A percentile compares a stretch with the other conserved stretches of the same genome.
phyloP scores from a whole-genome alignment of 352 stramenopile genomes.

The Phytopythium cucurbitacearum region DNA sequence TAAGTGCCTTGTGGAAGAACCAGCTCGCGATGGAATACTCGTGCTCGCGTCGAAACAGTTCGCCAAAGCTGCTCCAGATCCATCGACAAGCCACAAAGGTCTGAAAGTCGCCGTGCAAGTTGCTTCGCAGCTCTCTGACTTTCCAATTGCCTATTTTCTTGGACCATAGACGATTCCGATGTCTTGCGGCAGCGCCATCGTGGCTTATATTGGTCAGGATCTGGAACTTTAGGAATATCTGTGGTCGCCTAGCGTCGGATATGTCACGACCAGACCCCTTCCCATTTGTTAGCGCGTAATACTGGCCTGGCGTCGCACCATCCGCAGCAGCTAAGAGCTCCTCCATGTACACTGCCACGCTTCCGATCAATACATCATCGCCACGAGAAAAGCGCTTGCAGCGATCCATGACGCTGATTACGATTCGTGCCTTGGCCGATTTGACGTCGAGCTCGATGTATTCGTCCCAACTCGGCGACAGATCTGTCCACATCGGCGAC shows the following conservation, averaged over 20 bases:
- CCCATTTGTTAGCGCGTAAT: conserved; percentile 11
- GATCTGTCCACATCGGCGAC: conserved; percentile 46
- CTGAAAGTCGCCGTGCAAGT: conserved; percentile 51
- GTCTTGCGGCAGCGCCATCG: neutral
- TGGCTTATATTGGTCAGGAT: conserved; percentile 15
- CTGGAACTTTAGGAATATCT: conserved; percentile 29
- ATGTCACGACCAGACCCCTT: neutral
- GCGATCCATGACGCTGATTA: conserved; percentile 42
- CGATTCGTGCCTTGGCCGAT: conserved; percentile 30
- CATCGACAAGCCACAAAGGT: conserved; percentile 38
- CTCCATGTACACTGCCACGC: conserved; percentile 31
- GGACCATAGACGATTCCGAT: conserved; percentile 12
- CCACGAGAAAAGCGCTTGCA: conserved; percentile 12
- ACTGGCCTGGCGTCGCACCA: conserved; percentile 13
- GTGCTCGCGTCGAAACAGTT: conserved; percentile 31
- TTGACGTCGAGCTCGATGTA: conserved; percentile 44
- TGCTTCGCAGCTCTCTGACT: conserved; percentile 24
- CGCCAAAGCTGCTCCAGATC: conserved; percentile 58
- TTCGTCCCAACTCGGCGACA: conserved; percentile 61
- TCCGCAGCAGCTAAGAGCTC: conserved; percentile 27
- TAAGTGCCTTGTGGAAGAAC: conserved; percentile 33
- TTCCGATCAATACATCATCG: conserved; percentile 29
- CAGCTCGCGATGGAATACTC: conserved; percentile 42
- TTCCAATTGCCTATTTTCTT: conserved; percentile 41
- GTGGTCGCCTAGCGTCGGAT: conserved; percentile 1